Evolutionary conservation across 345 rosid genomes (phyloP).

Genomic region (Populus nigra): DNA sequence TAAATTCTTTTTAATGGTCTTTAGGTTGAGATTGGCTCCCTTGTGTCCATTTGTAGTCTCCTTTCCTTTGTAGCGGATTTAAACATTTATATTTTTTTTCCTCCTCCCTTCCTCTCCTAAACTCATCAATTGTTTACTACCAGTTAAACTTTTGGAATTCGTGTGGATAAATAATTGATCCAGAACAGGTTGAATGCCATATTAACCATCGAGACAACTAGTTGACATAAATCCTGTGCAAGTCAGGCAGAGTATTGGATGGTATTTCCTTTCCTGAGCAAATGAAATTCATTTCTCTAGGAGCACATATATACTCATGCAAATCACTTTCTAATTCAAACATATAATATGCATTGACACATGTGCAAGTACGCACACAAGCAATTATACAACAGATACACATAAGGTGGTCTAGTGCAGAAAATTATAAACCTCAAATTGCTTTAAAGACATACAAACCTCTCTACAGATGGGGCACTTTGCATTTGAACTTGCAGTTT

Average conservation of each 20-base stretch:
- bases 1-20: not conserved
- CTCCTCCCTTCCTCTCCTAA: not conserved
- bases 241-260: not conserved
- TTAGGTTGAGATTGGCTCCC: not conserved
- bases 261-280: not conserved
- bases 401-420: not conserved
- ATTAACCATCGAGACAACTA: not conserved
- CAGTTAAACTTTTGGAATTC: not conserved
- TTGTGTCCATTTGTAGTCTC: not conserved
- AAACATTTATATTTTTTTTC: not conserved
- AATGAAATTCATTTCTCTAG: not conserved
- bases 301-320: not conserved
- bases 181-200: not conserved
- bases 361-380: not conserved
- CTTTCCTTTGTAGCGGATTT: not conserved
- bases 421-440: not conserved
- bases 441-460: slow-evolving; percentile 38
- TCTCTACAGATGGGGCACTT: slow-evolving; percentile 95
- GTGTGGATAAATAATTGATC: not conserved
- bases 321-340: not conserved
- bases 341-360: not conserved
- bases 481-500: slow-evolving; percentile 51
- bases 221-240: not conserved
- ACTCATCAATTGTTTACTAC: not conserved
- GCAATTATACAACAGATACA: not conserved